A percentile compares a stretch with the other conserved stretches of the same genome.
Evolutionary conservation across 1,139 yeast species (phyloP).

Genomic region (Kodamaea alishanica): DNA sequence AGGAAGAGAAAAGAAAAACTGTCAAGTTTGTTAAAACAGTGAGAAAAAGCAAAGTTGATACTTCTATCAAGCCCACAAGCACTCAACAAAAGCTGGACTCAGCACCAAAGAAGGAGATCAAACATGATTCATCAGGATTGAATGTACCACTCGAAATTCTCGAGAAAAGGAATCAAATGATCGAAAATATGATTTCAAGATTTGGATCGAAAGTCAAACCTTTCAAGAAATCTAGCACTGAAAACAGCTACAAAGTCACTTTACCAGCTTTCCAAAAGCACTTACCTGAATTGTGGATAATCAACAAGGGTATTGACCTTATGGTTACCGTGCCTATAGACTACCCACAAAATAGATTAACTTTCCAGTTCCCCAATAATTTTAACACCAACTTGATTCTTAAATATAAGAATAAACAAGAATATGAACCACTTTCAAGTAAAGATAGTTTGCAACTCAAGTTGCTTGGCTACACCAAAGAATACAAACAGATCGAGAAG

Average conservation of each 20-base stretch:
- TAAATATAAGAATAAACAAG: slow-evolving; percentile 15
- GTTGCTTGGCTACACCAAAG: slow-evolving; percentile 16
- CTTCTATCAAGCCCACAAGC: slow-evolving; percentile 2
- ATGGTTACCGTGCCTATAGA: slow-evolving; percentile 17
- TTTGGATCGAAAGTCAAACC: slow-evolving; percentile 22
- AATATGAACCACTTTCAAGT: not conserved
- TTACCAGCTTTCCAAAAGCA: slow-evolving; percentile 16
- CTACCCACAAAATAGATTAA: slow-evolving; percentile 15
- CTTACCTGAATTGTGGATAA: slow-evolving; percentile 16
- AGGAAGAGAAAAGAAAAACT: slow-evolving; percentile 53
- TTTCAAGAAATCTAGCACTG: slow-evolving; percentile 22
- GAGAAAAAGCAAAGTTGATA: slow-evolving; percentile 4
- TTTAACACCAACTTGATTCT: slow-evolving; percentile 23
- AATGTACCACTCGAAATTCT: slow-evolving; percentile 10
- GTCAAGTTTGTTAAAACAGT: slow-evolving; percentile 39
- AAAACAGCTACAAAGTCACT: slow-evolving; percentile 21
- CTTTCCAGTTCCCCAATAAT: slow-evolving; percentile 21
- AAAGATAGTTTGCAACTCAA: slow-evolving; percentile 7
- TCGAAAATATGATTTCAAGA: slow-evolving; percentile 24
- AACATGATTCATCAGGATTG: not conserved
- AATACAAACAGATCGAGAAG: slow-evolving; percentile 21
- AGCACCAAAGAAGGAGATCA: slow-evolving; percentile 1
- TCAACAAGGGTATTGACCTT: slow-evolving; percentile 14
- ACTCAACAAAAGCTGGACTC: not conserved
- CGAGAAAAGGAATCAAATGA: slow-evolving; percentile 16